These are phyloP conservation scores for Senna tora DNA, from an alignment of 306 rosid species.

Conservation along the genomic window DNA sequence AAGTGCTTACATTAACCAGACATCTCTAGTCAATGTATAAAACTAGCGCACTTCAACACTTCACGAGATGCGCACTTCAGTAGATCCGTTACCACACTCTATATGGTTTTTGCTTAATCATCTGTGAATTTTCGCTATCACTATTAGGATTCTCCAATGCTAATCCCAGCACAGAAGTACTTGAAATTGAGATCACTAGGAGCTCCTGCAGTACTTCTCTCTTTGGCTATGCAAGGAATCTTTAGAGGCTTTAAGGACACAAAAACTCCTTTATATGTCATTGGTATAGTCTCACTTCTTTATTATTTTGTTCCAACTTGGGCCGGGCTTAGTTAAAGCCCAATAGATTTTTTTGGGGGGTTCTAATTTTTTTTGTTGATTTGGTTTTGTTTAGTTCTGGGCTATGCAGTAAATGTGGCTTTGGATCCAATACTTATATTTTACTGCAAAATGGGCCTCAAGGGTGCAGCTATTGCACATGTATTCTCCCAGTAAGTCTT, in stretches of 20 bases:
- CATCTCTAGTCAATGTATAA: no score
- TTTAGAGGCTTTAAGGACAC: slow-evolving; percentile 97
- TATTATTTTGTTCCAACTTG: no score
- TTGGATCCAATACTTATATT: slow-evolving; percentile 89
- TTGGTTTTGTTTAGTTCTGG: slow-evolving; percentile 56
- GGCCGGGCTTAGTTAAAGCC: no score
- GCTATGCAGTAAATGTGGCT: slow-evolving; percentile 64
- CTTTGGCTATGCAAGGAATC: slow-evolving; percentile 98
- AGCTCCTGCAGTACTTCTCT: slow-evolving; percentile 98
- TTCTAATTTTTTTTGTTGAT: slow-evolving; percentile 17
- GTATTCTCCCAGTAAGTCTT: slow-evolving; percentile 91
- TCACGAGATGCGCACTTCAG: no score
- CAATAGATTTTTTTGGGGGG: no score
- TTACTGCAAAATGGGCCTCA: slow-evolving; percentile 68
- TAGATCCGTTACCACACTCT: no score
- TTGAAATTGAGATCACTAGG: slow-evolving; percentile 81
- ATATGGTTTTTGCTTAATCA: no score
- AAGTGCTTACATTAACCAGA: no score
- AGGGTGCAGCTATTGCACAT: slow-evolving; percentile 96
- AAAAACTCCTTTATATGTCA: slow-evolving; percentile 88
- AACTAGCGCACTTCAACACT: no score
- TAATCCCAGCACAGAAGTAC: slow-evolving; percentile 73
- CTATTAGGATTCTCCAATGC: slow-evolving; percentile 91
- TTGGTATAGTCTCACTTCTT: slow-evolving; percentile 50
- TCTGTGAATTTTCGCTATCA: no score